These are phyloP conservation scores for Onygenales sp. DNA, from an alignment of 2,329 filamentous ascomycete genomes.

Conservation along the genomic window DNA sequence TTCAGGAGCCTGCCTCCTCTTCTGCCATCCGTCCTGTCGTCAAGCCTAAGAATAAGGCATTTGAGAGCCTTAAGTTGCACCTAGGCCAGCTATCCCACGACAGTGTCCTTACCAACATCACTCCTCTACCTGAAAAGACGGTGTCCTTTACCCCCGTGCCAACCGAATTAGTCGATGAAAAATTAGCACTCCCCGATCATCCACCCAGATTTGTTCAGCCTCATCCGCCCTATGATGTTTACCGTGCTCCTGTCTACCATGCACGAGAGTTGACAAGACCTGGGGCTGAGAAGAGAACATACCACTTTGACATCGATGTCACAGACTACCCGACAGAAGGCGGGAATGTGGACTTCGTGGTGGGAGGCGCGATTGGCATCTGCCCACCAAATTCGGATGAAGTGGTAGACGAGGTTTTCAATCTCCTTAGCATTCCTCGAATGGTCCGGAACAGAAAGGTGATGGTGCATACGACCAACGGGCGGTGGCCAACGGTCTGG, in stretches of 20 bases:
- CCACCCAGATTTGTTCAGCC: slow-evolving; percentile 88
- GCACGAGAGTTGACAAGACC: slow-evolving; percentile 77
- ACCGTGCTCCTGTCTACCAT: slow-evolving; percentile 75
- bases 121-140: slow-evolving; percentile 64
- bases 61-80: slow-evolving; percentile 65
- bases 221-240: slow-evolving; percentile 86
- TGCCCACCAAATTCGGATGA: slow-evolving; percentile 74
- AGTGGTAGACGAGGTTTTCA: slow-evolving; percentile 74
- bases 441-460: slow-evolving; percentile 78
- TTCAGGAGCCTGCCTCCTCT: slow-evolving; percentile 33
- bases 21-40: slow-evolving; percentile 40
- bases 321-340: slow-evolving; percentile 83
- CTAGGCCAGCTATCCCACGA: slow-evolving; percentile 63
- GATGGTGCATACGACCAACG: slow-evolving; percentile 64
- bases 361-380: slow-evolving; percentile 89
- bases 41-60: slow-evolving; percentile 74
- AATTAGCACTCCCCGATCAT: slow-evolving; percentile 41
- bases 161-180: slow-evolving; percentile 23
- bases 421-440: slow-evolving; percentile 69
- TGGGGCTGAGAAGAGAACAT: slow-evolving; percentile 92
- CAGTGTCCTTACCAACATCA: slow-evolving; percentile 60
- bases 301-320: slow-evolving; percentile 94
- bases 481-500: slow-evolving; percentile 97
- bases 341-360: slow-evolving; percentile 81
- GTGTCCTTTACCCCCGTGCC: slow-evolving; percentile 50